Conservation (phyloP, 2,329 filamentous ascomycete species). For the Tolypocladium cylindrosporum region DNA sequence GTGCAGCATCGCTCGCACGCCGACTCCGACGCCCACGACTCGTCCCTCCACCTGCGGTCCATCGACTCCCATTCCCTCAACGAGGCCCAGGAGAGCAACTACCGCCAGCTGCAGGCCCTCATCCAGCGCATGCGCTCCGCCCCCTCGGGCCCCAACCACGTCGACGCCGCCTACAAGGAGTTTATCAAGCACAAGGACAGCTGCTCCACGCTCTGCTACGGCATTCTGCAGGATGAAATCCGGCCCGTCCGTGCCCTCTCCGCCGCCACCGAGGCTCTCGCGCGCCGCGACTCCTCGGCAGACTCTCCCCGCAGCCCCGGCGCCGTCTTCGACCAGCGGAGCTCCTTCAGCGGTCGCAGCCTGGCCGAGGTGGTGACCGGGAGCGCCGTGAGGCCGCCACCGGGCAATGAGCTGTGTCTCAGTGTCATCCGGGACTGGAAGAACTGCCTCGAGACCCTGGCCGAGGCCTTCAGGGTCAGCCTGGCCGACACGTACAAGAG, state of each 20-base stretch:
- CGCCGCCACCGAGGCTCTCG: conserved; percentile 12
- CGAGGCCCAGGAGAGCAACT: conserved; percentile 20
- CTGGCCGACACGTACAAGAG: conserved; percentile 34
- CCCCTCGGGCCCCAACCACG: conserved; percentile 21
- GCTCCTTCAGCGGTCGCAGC: conserved; percentile 26
- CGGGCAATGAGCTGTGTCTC: conserved; percentile 22
- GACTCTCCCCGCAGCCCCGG: conserved; percentile 21
- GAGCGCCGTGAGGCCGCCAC: conserved; percentile 10
- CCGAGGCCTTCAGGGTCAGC: conserved; percentile 29
- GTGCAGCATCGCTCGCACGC: not conserved
- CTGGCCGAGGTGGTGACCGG: conserved; percentile 20
- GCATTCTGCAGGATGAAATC: conserved; percentile 30
- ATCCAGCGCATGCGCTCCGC: conserved; percentile 24
- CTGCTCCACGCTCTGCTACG: conserved; percentile 28
- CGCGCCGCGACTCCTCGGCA: conserved; percentile 17
- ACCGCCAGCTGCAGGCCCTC: conserved; percentile 23
- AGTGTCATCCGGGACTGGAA: conserved; percentile 34
- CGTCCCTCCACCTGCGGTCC: conserved; percentile 13
- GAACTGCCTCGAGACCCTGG: conserved; percentile 28
- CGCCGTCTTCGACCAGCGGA: conserved; percentile 21
- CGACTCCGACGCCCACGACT: conserved; percentile 17
- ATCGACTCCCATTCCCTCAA: conserved; percentile 14
- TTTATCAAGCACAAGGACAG: conserved; percentile 31
- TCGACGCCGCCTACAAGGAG: conserved; percentile 34
- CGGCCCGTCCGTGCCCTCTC: conserved; percentile 13